These are phyloP conservation scores for Apiospora rasikravindrae DNA, from an alignment of 2,329 filamentous ascomycete genomes.

Conservation along the genomic window DNA sequence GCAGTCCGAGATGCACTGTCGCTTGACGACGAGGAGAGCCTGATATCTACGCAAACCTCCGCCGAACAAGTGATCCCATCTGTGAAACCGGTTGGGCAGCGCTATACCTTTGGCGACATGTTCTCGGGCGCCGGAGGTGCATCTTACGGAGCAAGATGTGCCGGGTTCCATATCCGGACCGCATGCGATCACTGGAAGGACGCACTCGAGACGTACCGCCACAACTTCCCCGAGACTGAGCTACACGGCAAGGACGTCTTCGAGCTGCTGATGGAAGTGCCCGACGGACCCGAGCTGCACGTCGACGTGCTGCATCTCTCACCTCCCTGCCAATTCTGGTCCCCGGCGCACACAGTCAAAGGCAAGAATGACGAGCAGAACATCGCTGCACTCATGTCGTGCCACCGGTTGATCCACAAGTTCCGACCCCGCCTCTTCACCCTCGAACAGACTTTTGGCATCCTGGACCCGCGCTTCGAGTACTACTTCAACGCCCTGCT, in stretches of 20 bases:
- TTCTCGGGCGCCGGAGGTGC: conserved; percentile 69
- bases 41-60: background rate
- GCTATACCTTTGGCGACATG: conserved; percentile 64
- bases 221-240: conserved; percentile 60
- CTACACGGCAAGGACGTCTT: conserved; percentile 55
- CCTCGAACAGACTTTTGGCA: conserved; percentile 78
- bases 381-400: conserved; percentile 61
- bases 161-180: conserved; percentile 63
- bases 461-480: conserved; percentile 58
- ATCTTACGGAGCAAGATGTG: conserved; percentile 55
- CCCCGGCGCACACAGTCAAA: conserved; percentile 68
- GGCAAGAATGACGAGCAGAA: conserved; percentile 70
- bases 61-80: conserved; percentile 14
- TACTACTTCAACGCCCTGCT: conserved; percentile 66
- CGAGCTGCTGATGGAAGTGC: conserved; percentile 50
- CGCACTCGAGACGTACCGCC: conserved; percentile 62
- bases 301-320: conserved; percentile 77
- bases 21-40: conserved; percentile 22
- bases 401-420: conserved; percentile 60
- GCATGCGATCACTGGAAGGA: conserved; percentile 66
- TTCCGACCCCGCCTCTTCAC: conserved; percentile 72
- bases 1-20: conserved; percentile 7
- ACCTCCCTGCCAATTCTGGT: conserved; percentile 80
- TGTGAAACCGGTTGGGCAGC: conserved; percentile 35
- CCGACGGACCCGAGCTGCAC: conserved; percentile 37